Percentiles rank a stretch among this genome's conserved stretches.
Evolutionary conservation across 2,329 filamentous ascomycete genomes (phyloP).

Genomic region (Hypoxylon sp.): DNA sequence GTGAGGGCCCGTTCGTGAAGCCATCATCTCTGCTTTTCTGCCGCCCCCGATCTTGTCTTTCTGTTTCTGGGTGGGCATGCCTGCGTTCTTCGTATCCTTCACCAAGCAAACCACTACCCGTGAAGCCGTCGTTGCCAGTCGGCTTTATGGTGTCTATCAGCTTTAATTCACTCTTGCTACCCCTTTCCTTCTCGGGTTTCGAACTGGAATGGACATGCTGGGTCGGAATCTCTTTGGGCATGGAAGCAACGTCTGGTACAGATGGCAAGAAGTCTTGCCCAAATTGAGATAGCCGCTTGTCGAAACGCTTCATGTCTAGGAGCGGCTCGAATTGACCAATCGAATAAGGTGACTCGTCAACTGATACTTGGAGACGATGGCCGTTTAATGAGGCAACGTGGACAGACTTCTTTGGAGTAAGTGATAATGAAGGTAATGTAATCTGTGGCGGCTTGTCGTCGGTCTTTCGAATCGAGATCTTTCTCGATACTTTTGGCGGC

Average conservation of each 20-base stretch:
- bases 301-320: constrained; percentile 70
- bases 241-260: constrained; percentile 43
- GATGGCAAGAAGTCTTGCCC: constrained; percentile 58
- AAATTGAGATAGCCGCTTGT: constrained; percentile 63
- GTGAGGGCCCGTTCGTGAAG: constrained; percentile 68
- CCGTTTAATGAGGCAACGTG: constrained; percentile 50
- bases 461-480: constrained; percentile 47
- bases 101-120: constrained; percentile 64
- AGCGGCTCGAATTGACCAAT: constrained; percentile 77
- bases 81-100: constrained; percentile 62
- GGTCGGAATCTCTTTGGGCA: constrained; percentile 43
- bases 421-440: constrained; percentile 39
- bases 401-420: constrained; percentile 48
- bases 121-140: constrained; percentile 59
- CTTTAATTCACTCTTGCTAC: constrained; percentile 39
- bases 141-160: constrained; percentile 48
- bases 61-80: constrained; percentile 50
- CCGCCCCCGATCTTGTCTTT: constrained; percentile 47
- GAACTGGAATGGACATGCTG: constrained; percentile 46
- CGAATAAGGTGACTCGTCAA: constrained; percentile 67
- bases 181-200: constrained; percentile 26
- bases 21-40: constrained; percentile 50
- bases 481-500: constrained; percentile 48
- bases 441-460: constrained; percentile 49
- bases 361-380: constrained; percentile 55